Evolutionary conservation across 1,139 yeast species (phyloP).

Genomic region (Nakaseomyces bracarensis): DNA sequence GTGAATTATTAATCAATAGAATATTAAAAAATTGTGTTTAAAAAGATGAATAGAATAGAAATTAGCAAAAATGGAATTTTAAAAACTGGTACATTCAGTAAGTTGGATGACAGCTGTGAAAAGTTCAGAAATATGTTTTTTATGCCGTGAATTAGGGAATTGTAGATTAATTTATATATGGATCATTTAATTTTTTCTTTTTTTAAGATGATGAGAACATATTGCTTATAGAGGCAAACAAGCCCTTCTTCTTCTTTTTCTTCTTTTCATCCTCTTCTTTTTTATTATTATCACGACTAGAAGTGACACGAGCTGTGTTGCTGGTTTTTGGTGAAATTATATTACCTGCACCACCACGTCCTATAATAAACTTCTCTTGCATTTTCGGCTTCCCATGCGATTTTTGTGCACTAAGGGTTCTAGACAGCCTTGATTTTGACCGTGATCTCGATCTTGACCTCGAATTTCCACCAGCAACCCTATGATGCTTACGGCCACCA

Average conservation of each 20-base stretch:
- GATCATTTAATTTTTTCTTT: too few species aligned
- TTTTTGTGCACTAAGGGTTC: neutral
- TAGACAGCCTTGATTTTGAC: constrained; percentile 2
- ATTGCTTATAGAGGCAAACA: constrained; percentile 15
- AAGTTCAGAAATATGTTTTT: too few species aligned
- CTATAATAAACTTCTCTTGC: constrained; percentile 17
- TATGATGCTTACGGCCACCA: neutral
- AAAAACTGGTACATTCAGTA: too few species aligned
- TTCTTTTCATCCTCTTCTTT: constrained; percentile 9
- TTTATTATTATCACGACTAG: constrained; percentile 10
- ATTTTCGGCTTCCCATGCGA: constrained; percentile 31
- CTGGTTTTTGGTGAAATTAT: constrained; percentile 34
- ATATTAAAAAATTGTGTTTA: too few species aligned
- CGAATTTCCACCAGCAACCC: neutral
- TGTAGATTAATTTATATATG: too few species aligned
- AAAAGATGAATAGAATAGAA: too few species aligned
- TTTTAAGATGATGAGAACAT: constrained; percentile 9
- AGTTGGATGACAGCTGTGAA: too few species aligned
- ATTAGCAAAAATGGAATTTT: too few species aligned
- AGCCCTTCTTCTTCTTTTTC: constrained; percentile 14
- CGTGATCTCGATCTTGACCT: constrained; percentile 3
- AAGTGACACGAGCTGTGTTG: constrained; percentile 7
- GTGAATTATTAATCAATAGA: too few species aligned
- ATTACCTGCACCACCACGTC: constrained; percentile 38
- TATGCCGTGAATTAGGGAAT: too few species aligned